Evolutionary conservation across 306 rosid genomes (phyloP), one percentile per base, ranked within the genome.

Genomic region (Fagus sylvatica): DNA sequence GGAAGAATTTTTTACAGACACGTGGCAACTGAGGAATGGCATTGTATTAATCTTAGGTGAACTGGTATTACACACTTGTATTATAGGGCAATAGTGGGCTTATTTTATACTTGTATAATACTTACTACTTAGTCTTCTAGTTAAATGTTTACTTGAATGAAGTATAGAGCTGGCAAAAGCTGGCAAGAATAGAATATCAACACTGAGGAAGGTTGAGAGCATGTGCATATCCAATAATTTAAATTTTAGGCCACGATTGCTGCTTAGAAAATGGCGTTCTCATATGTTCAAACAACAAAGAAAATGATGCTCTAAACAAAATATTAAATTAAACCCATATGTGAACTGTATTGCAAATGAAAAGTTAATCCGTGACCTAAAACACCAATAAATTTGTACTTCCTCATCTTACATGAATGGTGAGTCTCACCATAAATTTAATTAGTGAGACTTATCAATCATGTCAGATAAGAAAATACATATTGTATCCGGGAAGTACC

Each of bases 121-220:
- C n/a, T n/a, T n/a, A n/a, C n/a, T n/a, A n/a, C n/a, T 7, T 34
- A 22, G 8, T 74, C 1, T 43, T 64, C 51, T 10, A 11, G 32
- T 36, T 65, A 51, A 28, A 22, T 15, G 36, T 53, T 53, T 8
- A 16, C 0, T 32, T 30, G 70, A 69, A 42, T n/a, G 64, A 62
- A 13, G 41, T 57, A 64, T 7, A n/a, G 61, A 72, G 77, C 82
- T 72, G 82, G 82, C 73, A 64, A 60, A 62, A 72, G 82, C 82
- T 79, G 82, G 77, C 82, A 79, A 37, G 28, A 4, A 43, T 71
- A 56, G 16, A 62, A 78, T 4, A 28, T 11, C 51, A 32, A 4
- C 0, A 6, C 4, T 11, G 65, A 22, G 65, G 22, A 10, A 30
- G 65, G 65, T 10, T 2, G 16, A 0, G 51, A 46, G 15, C 51